A percentile compares a stretch with the other conserved stretches of the same genome.
These are phyloP conservation scores for Kodamaea fungicola DNA, from an alignment of 1,139 yeast genomes.

Conservation along the genomic window DNA sequence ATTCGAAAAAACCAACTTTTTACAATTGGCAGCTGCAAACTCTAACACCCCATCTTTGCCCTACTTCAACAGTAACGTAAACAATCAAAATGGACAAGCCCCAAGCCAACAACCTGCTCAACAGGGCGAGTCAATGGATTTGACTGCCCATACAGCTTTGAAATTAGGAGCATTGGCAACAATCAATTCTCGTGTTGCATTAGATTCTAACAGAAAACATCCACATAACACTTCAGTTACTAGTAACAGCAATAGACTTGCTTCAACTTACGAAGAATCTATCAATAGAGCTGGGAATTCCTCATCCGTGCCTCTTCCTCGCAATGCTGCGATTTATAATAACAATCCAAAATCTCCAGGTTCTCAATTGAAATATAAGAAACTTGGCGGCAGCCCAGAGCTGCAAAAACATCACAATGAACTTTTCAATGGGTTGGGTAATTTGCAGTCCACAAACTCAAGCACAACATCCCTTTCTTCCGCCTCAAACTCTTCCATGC, in stretches of 20 bases:
- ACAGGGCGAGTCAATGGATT: conserved; percentile 24
- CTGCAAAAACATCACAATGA: conserved; percentile 5
- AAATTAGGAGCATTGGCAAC: conserved; percentile 64
- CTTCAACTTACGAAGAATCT: conserved; percentile 30
- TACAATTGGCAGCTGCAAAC: conserved; percentile 42
- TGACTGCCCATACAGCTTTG: conserved; percentile 43
- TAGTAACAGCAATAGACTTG: conserved; percentile 10
- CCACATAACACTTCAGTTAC: conserved; percentile 10
- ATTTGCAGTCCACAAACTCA: conserved; percentile 7
- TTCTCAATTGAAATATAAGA: conserved; percentile 8
- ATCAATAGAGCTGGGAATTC: conserved; percentile 36
- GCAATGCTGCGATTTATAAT: conserved; percentile 9
- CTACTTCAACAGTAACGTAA: conserved; percentile 5
- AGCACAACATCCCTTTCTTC: conserved; percentile 9
- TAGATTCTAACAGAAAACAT: conserved; percentile 51
- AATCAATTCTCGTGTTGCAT: conserved; percentile 56
- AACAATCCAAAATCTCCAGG: conserved; percentile 11
- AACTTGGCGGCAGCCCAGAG: conserved; percentile 5
- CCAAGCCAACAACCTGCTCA: conserved; percentile 11
- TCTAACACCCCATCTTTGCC: conserved; percentile 23
- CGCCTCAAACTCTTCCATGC: conserved; percentile 37
- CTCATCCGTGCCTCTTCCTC: conserved; percentile 34
- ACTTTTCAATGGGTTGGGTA: conserved; percentile 4
- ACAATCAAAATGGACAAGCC: conserved; percentile 9
- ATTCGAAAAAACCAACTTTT: conserved; percentile 42